A percentile compares a stretch with the other conserved stretches of the same genome.
phyloP scores from a whole-genome alignment of 2,329 filamentous ascomycete genomes.

The Thelonectria rubi region DNA sequence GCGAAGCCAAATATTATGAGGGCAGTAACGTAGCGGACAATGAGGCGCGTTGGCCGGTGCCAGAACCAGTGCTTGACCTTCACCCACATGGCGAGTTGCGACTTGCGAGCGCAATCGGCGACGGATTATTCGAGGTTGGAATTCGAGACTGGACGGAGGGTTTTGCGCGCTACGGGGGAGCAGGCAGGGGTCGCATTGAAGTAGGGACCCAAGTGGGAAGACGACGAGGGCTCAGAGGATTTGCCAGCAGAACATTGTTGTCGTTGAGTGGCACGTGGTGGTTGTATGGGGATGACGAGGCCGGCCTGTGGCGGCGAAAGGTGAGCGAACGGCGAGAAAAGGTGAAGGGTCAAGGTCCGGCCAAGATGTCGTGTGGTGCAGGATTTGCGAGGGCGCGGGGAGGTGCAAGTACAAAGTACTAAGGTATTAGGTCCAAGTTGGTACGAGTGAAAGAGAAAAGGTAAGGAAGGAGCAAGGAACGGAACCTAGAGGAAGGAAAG shows the following conservation, averaged over 20 bases:
- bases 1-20: constrained; percentile 39
- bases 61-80: constrained; percentile 41
- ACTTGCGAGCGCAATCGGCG: constrained; percentile 18
- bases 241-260: constrained; percentile 35
- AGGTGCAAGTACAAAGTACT: not conserved
- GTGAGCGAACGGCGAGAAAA: not conserved
- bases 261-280: not conserved
- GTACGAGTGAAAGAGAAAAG: constrained; percentile 1
- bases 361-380: not conserved
- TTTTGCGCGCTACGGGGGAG: constrained; percentile 38
- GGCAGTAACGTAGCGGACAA: constrained; percentile 43
- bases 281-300: constrained; percentile 19
- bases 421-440: no score
- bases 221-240: constrained; percentile 30
- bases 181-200: constrained; percentile 38
- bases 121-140: constrained; percentile 19
- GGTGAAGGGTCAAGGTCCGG: constrained; percentile 8
- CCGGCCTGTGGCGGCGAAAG: constrained; percentile 14
- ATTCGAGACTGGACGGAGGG: constrained; percentile 20
- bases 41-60: constrained; percentile 42
- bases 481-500: constrained; percentile 14
- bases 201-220: constrained; percentile 14
- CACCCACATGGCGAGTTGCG: constrained; percentile 38
- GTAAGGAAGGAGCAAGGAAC: constrained; percentile 5
- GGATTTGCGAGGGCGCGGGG: constrained; percentile 5